A percentile compares a stretch with the other conserved stretches of the same genome.
phyloP scores from a whole-genome alignment of 371 early-diverging fungal genomes.

The Parasitella parasitica region DNA sequence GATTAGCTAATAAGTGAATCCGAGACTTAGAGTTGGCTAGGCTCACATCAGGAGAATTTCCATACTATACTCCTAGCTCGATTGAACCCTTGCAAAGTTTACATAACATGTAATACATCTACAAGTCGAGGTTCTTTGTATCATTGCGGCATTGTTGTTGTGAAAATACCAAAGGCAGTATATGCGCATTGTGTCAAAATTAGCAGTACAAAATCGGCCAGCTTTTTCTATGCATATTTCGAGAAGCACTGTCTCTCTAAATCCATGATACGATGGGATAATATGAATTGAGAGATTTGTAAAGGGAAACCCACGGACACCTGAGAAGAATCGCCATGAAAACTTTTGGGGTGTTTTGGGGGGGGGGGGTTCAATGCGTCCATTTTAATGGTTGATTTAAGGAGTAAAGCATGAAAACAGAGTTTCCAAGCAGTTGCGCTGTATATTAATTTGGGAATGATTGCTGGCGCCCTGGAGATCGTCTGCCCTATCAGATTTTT shows the following conservation, averaged over 20 bases:
- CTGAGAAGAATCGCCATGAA: background rate
- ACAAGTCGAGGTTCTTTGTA: background rate
- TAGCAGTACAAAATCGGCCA: too few relatives aligned
- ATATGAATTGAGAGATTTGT: too few relatives aligned
- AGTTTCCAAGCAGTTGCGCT: background rate
- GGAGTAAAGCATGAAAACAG: background rate
- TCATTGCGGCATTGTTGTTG: background rate
- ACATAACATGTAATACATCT: background rate
- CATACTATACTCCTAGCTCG: background rate
- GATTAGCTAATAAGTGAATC: background rate
- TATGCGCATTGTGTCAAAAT: background rate
- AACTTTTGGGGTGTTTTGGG: background rate
- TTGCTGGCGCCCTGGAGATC: constrained; percentile 16
- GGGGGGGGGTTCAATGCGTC: background rate
- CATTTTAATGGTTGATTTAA: background rate
- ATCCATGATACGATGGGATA: too few relatives aligned
- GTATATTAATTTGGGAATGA: background rate
- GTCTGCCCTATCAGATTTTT: constrained; percentile 15
- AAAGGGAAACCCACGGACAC: background rate
- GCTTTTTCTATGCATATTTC: background rate
- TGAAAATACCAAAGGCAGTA: background rate
- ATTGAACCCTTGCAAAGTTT: background rate
- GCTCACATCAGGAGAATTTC: background rate
- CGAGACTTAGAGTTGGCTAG: background rate
- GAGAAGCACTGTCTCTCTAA: background rate